phyloP scores from a whole-genome alignment of 768 basidiomycete genomes.

The Pleurotus tuber-regium region DNA sequence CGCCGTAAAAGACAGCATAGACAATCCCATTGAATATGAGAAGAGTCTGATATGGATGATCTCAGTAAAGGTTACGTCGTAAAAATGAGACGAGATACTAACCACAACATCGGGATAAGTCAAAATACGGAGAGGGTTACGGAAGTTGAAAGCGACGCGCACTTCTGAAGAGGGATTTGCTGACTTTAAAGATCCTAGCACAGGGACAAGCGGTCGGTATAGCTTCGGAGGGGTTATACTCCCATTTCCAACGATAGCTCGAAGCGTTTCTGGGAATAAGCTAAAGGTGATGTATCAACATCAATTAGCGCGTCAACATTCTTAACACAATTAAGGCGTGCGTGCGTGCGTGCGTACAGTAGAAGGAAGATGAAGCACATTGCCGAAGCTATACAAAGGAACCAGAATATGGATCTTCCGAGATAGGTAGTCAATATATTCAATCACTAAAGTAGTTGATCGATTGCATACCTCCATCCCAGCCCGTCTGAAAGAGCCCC shows the following conservation, averaged over 20 bases:
- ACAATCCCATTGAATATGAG: slow-evolving; percentile 42
- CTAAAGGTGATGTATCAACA: slow-evolving; percentile 32
- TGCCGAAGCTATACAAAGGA: slow-evolving; percentile 47
- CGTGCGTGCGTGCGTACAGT: slow-evolving; percentile 31
- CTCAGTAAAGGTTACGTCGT: background rate
- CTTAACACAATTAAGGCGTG: too few species aligned
- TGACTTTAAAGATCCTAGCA: slow-evolving; percentile 30
- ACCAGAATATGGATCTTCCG: slow-evolving; percentile 59
- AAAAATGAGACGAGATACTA: slow-evolving; percentile 17
- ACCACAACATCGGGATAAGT: slow-evolving; percentile 52
- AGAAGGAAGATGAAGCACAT: slow-evolving; percentile 45
- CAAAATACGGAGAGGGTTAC: slow-evolving; percentile 57
- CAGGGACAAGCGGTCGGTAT: slow-evolving; percentile 54
- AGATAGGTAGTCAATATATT: background rate
- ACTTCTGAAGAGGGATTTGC: slow-evolving; percentile 20
- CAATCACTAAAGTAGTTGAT: slow-evolving; percentile 10
- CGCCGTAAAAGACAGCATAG: slow-evolving; percentile 57
- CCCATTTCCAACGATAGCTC: slow-evolving; percentile 52
- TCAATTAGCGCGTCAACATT: slow-evolving; percentile 9
- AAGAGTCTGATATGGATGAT: background rate
- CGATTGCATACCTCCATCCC: slow-evolving; percentile 54
- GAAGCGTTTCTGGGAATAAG: slow-evolving; percentile 52
- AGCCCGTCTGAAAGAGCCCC: slow-evolving; percentile 55
- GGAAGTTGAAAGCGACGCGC: slow-evolving; percentile 37
- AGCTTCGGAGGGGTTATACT: slow-evolving; percentile 42